Conservation (phyloP, 306 rosid genomes). For the Alnus glutinosa region DNA sequence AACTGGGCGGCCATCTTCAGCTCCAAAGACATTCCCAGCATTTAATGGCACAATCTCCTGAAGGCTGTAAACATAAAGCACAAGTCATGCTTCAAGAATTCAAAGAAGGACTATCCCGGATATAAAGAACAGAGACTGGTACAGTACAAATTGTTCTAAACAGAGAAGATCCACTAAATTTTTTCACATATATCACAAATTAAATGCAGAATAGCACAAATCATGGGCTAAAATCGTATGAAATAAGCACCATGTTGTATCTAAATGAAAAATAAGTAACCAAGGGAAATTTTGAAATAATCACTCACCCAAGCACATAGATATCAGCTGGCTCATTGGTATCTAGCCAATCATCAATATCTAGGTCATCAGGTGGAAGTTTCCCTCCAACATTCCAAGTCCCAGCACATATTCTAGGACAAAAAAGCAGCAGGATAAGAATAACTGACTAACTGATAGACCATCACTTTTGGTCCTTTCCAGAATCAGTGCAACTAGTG, state of each 20-base stretch:
- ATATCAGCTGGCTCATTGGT: constrained; percentile 76
- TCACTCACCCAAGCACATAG: constrained; percentile 82
- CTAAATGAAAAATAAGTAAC: constrained; percentile 12
- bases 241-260: constrained; percentile 19
- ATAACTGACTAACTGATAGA: constrained; percentile 28
- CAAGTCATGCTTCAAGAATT: constrained; percentile 18
- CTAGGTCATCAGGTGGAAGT: constrained; percentile 77
- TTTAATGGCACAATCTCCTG: constrained; percentile 96
- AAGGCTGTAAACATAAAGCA: constrained; percentile 56
- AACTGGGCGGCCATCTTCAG: constrained; percentile 74
- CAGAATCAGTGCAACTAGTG: constrained; percentile 16
- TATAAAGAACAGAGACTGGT: constrained; percentile 21
- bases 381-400: constrained; percentile 96
- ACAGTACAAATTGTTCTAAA: constrained; percentile 6
- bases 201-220: not conserved
- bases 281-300: not conserved
- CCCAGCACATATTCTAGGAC: constrained; percentile 64
- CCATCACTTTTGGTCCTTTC: constrained; percentile 15
- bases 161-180: not conserved
- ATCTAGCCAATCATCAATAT: constrained; percentile 83
- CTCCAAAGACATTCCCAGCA: constrained; percentile 86
- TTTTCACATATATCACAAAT: not conserved
- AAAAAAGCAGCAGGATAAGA: constrained; percentile 30
- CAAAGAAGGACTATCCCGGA: not conserved
- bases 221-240: not conserved